Conservation (phyloP, 1,139 yeast genomes). For the Yamadazyma triangularis region DNA sequence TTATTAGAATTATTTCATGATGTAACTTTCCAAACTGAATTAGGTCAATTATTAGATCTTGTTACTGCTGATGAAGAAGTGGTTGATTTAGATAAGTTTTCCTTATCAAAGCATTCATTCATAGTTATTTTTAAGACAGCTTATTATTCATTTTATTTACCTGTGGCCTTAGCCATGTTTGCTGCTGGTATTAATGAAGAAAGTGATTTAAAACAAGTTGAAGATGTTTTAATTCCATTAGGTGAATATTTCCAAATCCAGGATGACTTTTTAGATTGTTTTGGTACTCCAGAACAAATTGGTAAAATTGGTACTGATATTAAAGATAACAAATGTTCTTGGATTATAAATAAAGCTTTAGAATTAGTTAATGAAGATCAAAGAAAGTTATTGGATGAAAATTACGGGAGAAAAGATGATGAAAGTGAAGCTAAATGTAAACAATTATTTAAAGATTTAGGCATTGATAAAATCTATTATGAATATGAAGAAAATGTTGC, state of each 20-base stretch:
- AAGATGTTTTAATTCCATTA: slow-evolving; percentile 82
- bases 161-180: slow-evolving; percentile 95
- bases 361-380: slow-evolving; percentile 76
- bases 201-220: slow-evolving; percentile 80
- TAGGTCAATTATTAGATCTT: slow-evolving; percentile 92
- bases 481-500: slow-evolving; percentile 83
- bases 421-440: slow-evolving; percentile 69
- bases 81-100: slow-evolving; percentile 83
- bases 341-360: slow-evolving; percentile 95
- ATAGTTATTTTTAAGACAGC: slow-evolving; percentile 97
- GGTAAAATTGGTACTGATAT: slow-evolving; percentile 99
- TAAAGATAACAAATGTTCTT: slow-evolving; percentile 96
- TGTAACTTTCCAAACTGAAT: slow-evolving; percentile 95
- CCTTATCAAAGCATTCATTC: slow-evolving; percentile 86
- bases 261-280: slow-evolving; percentile 95
- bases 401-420: slow-evolving; percentile 83
- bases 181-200: slow-evolving; percentile 75
- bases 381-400: slow-evolving; percentile 73
- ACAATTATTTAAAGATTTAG: slow-evolving; percentile 68
- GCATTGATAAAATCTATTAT: slow-evolving; percentile 65
- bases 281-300: slow-evolving; percentile 94
- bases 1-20: slow-evolving; percentile 89
- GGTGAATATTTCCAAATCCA: slow-evolving; percentile 99
- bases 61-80: slow-evolving; percentile 96
- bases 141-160: slow-evolving; percentile 93